phyloP scores from a whole-genome alignment of 2,329 filamentous ascomycete genomes.

The Bertia moriformis region DNA sequence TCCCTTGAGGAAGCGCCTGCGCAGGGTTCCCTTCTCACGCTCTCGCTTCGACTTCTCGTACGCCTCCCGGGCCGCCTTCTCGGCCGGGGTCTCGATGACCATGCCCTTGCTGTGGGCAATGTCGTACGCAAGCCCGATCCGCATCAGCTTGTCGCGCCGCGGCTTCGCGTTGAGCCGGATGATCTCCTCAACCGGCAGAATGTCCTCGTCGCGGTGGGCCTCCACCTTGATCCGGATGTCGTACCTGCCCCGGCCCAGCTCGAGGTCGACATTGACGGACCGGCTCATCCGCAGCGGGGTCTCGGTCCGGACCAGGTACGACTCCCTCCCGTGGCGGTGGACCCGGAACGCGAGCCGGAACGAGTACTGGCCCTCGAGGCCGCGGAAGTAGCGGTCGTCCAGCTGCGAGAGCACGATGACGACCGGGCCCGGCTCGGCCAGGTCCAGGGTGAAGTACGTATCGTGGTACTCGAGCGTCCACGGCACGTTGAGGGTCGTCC shows the following conservation, averaged over 20 bases:
- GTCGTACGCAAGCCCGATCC: slow-evolving; percentile 57
- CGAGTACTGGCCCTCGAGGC: slow-evolving; percentile 38
- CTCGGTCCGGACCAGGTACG: slow-evolving; percentile 39
- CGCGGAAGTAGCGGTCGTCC: slow-evolving; percentile 40
- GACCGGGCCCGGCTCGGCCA: slow-evolving; percentile 30
- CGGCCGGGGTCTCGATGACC: slow-evolving; percentile 29
- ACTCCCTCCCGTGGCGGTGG: slow-evolving; percentile 29
- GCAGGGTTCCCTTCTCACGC: slow-evolving; percentile 19
- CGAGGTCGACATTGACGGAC: slow-evolving; percentile 63
- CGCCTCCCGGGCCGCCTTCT: slow-evolving; percentile 29
- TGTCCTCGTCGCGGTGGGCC: slow-evolving; percentile 39
- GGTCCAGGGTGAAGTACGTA: slow-evolving; percentile 33
- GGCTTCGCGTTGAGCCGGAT: slow-evolving; percentile 48
- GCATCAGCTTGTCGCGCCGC: slow-evolving; percentile 56
- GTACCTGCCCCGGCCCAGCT: slow-evolving; percentile 62
- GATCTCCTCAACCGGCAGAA: slow-evolving; percentile 46
- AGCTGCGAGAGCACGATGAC: slow-evolving; percentile 42
- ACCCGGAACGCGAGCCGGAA: slow-evolving; percentile 39
- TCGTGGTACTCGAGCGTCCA: slow-evolving; percentile 41
- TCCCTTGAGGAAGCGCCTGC: slow-evolving; percentile 26
- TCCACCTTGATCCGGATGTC: slow-evolving; percentile 63
- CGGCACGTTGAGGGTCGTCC: slow-evolving; percentile 35
- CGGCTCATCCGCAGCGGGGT: slow-evolving; percentile 48
- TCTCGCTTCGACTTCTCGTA: slow-evolving; percentile 23
- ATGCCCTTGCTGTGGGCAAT: slow-evolving; percentile 54